Base-by-base conservation (phyloP, 306 rosid genomes). In the Leucaena leucocephala region DNA sequence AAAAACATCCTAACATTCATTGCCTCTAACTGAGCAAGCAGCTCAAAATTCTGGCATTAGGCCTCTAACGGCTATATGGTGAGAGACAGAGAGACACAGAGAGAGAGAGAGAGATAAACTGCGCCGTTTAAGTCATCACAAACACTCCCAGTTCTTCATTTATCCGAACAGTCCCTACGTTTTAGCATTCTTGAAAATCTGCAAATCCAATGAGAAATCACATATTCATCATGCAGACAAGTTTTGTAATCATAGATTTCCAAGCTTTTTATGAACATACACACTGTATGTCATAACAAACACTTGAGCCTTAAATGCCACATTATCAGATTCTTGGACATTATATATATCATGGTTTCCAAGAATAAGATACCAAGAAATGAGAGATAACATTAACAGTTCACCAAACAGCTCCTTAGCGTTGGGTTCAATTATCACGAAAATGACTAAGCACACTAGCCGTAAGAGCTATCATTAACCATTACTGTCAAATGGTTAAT, bases 141-240 rank as follows among this genome's bases (percentile, higher is more conserved):
- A 27, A 75, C 40, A 75, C 27, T 76, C 59, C 78, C 74, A 72
- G 71, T 35, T 73, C 83, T 71, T 65, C 73, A 55, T 68, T 19
- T 81, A 79, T 80, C 83, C 63, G 66, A 34, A 75, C 39, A 78
- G 68, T 78, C 55, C 27, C 77, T 76, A 58, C 72, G 75, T 73
- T 68, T 81, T 86, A 85, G 90, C 85, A 84, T 76, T 90, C 96
- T 79, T 84, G 86, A 81, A 86, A 84, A 89, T 90, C 98, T 94
- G 94, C 86, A 89, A 68, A 69, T 65, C 72, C 78, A 79, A 36
- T 12, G 33, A 64, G 5, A 72, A 42, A 62, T 68, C 82, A 36
- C 38, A 22, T 72, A 68, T 75, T n/a, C 74, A 27, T 36, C 4
- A 63, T 38, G 80, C 16, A 54, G n/a, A 42, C 62, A 55, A 19